Conservation (phyloP, 352 stramenopile genomes). For the Globisporangium carolinianum region DNA sequence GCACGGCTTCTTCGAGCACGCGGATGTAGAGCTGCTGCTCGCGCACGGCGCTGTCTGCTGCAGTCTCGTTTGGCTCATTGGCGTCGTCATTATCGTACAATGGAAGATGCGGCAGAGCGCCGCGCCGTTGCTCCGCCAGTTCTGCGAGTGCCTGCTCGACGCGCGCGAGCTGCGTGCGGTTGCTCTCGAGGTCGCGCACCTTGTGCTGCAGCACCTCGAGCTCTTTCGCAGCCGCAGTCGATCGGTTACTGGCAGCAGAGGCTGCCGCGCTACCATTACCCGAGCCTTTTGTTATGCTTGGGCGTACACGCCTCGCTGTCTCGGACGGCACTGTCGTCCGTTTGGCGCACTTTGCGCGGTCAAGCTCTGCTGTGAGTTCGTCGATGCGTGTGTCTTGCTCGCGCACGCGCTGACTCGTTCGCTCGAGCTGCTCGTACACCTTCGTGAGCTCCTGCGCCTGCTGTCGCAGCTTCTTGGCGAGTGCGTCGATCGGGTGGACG, state of each 20-base stretch:
- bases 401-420: conserved; percentile 39
- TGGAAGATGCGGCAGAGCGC: too few relatives aligned
- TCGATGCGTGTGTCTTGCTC: conserved; percentile 28
- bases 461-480: conserved; percentile 68
- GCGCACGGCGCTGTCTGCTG: conserved; percentile 1
- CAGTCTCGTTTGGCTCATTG: conserved; percentile 13
- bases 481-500: conserved; percentile 47
- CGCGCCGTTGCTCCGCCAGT: conserved; percentile 17
- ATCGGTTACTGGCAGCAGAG: background rate
- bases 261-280: background rate
- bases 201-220: conserved; percentile 25
- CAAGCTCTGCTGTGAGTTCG: conserved; percentile 36
- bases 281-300: background rate
- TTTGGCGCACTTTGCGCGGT: conserved; percentile 13
- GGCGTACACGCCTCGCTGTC: background rate
- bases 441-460: conserved; percentile 63
- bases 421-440: conserved; percentile 65
- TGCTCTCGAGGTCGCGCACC: conserved; percentile 32
- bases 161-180: conserved; percentile 13
- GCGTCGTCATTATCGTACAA: conserved; percentile 24
- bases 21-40: conserved; percentile 68
- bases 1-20: conserved; percentile 69
- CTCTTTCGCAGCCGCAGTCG: conserved; percentile 10
- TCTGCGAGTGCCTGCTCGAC: conserved; percentile 22
- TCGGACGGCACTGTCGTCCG: background rate